phyloP scores from a whole-genome alignment of 1,139 yeast species.

The Sugiyamaella xylanicola region DNA sequence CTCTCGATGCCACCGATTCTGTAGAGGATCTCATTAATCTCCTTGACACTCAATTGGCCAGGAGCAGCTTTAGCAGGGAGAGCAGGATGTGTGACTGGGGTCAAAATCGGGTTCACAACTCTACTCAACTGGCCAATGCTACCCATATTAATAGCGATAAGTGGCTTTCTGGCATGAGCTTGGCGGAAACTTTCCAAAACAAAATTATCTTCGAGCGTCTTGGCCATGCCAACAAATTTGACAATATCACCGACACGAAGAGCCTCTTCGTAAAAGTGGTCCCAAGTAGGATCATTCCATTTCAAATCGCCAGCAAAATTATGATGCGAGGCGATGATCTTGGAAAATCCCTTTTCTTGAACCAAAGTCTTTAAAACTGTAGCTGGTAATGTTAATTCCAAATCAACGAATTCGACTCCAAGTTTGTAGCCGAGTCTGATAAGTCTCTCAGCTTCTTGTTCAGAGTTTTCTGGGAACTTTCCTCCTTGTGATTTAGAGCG shows the following conservation, averaged over 20 bases:
- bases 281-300: constrained; percentile 78
- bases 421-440: constrained; percentile 66
- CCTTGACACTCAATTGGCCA: constrained; percentile 61
- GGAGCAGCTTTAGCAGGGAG: constrained; percentile 74
- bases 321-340: constrained; percentile 80
- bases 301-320: constrained; percentile 62
- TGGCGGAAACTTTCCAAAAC: constrained; percentile 68
- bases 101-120: constrained; percentile 69
- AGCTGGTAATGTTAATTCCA: constrained; percentile 53
- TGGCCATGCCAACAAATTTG: constrained; percentile 82
- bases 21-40: constrained; percentile 62
- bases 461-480: constrained; percentile 60
- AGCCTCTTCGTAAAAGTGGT: constrained; percentile 68
- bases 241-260: constrained; percentile 67
- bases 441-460: constrained; percentile 53
- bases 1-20: constrained; percentile 60
- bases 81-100: constrained; percentile 77
- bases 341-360: constrained; percentile 59
- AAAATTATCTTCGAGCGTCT: constrained; percentile 64
- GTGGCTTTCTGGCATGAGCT: constrained; percentile 52
- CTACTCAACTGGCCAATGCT: constrained; percentile 75
- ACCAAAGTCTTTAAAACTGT: constrained; percentile 48
- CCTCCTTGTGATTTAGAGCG: constrained; percentile 86
- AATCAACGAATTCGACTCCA: constrained; percentile 54
- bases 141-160: constrained; percentile 85